Evolutionary conservation across 2,329 filamentous ascomycete genomes (phyloP), one percentile per base, ranked within the genome.

Genomic region (Paecilomyces sp.): DNA sequence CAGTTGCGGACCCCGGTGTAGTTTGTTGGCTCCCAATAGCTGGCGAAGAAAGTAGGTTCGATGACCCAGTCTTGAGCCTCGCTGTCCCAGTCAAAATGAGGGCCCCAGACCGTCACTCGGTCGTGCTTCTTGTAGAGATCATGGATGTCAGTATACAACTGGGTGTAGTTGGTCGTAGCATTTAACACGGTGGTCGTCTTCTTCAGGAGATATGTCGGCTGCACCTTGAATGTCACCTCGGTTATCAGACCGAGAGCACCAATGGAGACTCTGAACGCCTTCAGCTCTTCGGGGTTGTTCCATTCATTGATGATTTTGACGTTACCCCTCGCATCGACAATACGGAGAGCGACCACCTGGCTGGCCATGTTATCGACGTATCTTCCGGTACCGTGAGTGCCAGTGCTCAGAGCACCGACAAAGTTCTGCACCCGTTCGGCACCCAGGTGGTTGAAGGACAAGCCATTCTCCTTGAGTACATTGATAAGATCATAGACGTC

Each of bases 221-320:
- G 57, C 31, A 62, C 64, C 47, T 64, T 57, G 50, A 66, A 58
- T 33, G 63, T 66, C 50, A 64, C 12, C 54, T 65, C 64, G 3
- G 59, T 62, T 55, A 66, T 64, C n/a, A 66, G 55, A 33, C 64
- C 64, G 30, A 66, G 60, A 41, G 64, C 63, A 53, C 65, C 65
- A 58, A 66, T 57, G 33, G 52, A 57, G 28, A 66, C 57, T 24
- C 61, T 54, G 56, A 63, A 66, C 3, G 65, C 65, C 51, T 64
- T 64, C 25, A 65, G 56, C 22, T 62, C 57, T 51, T 66, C 65
- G 1, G 63, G 36, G 8, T 58, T 62, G 12, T 47, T 56, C 1
- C 55, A 31, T 36, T 64, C 53, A 52, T 64, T 41, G 54, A 66
- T 61, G 15, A 56, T 31, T 24, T 53, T 56, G 34, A 63, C 25